Evolutionary conservation across 2,329 filamentous ascomycete species (phyloP).

Genomic region (Gyromitra esculenta): DNA sequence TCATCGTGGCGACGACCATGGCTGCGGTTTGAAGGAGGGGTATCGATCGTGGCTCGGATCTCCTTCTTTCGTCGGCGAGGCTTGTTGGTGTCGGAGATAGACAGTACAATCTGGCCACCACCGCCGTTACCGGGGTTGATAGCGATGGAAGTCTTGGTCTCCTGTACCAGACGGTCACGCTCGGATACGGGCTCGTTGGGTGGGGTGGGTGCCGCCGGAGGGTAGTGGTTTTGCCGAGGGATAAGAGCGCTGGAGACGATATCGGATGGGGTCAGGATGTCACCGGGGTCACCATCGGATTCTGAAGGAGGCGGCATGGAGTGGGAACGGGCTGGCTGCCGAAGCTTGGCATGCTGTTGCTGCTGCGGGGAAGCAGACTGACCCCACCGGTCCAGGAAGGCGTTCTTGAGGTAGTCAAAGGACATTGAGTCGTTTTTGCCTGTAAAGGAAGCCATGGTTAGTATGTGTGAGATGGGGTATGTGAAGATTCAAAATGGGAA

Average conservation of each 20-base stretch:
- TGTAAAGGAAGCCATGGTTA: slow-evolving; percentile 33
- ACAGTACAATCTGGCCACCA: slow-evolving; percentile 52
- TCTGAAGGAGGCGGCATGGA: slow-evolving; percentile 53
- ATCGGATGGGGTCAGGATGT: slow-evolving; percentile 49
- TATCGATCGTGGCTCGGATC: slow-evolving; percentile 38
- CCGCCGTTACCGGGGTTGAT: slow-evolving; percentile 52
- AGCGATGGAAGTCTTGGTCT: slow-evolving; percentile 54
- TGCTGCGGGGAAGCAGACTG: slow-evolving; percentile 35
- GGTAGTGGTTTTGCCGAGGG: slow-evolving; percentile 46
- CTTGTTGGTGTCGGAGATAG: slow-evolving; percentile 55
- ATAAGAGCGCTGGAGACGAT: slow-evolving; percentile 53
- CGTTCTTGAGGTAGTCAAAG: slow-evolving; percentile 57
- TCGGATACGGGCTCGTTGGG: slow-evolving; percentile 53
- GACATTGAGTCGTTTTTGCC: slow-evolving; percentile 56
- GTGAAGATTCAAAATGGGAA: slow-evolving; percentile 2
- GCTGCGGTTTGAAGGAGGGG: slow-evolving; percentile 12
- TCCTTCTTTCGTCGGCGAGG: slow-evolving; percentile 52
- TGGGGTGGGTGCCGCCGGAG: slow-evolving; percentile 54
- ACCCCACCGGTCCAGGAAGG: slow-evolving; percentile 58
- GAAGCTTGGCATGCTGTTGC: slow-evolving; percentile 42
- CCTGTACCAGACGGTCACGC: slow-evolving; percentile 50
- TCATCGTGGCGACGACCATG: slow-evolving; percentile 26
- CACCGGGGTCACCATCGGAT: slow-evolving; percentile 46
- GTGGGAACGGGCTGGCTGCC: slow-evolving; percentile 50
- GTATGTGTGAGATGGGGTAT: slow-evolving; percentile 5